Conservation (phyloP, 148 eudicot genomes). For the Cornus kousa region DNA sequence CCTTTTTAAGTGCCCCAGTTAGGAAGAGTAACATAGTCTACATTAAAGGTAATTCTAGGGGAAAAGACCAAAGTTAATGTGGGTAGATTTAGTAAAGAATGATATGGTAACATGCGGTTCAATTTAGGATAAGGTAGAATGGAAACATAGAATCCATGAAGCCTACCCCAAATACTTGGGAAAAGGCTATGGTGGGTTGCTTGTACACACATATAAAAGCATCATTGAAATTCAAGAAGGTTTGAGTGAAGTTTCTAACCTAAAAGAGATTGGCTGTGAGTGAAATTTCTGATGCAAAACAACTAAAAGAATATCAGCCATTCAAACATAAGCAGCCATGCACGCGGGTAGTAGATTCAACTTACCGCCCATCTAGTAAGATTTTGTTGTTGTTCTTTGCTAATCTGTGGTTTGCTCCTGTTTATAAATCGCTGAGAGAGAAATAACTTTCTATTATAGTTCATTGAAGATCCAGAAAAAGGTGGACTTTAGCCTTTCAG, state of each 20-base stretch:
- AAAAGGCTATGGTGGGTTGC: neutral
- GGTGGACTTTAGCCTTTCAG: constrained; percentile 8
- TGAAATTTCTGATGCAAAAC: neutral
- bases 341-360: constrained; percentile 9
- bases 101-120: neutral
- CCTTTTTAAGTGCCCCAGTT: too few species aligned
- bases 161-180: neutral
- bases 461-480: neutral
- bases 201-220: neutral
- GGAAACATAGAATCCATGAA: neutral
- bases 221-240: neutral
- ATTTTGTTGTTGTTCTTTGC: constrained; percentile 86
- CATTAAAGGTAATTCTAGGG: too few species aligned
- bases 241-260: neutral
- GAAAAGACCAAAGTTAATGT: too few species aligned
- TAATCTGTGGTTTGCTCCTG: constrained; percentile 72
- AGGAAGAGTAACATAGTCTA: too few species aligned
- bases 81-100: neutral
- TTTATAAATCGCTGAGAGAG: constrained; percentile 79
- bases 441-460: neutral
- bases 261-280: neutral
- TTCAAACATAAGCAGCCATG: neutral
- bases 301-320: neutral
- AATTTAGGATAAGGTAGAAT: too few species aligned
- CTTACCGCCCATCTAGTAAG: constrained; percentile 99